phyloP scores from a whole-genome alignment of 2,329 filamentous ascomycete genomes.

The Blastomyces silverae region DNA sequence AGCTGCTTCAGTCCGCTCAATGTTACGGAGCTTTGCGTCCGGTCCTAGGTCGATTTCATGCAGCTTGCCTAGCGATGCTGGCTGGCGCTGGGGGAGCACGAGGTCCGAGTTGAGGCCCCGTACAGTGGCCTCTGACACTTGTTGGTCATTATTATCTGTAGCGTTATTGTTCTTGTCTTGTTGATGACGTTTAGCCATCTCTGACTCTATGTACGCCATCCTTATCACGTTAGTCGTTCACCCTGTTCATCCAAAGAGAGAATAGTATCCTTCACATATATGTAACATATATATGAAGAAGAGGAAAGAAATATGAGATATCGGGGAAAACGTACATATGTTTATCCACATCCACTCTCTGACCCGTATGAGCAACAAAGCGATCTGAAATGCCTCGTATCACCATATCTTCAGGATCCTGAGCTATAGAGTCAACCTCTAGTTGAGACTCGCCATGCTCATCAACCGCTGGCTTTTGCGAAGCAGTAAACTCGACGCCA shows the following conservation, averaged over 20 bases:
- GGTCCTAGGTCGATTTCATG: constrained; percentile 53
- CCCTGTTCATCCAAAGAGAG: constrained; percentile 17
- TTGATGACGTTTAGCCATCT: constrained; percentile 49
- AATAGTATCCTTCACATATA: neutral
- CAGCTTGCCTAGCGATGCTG: constrained; percentile 50
- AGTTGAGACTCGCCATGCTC: constrained; percentile 22
- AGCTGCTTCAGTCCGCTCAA: constrained; percentile 40
- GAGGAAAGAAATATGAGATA: neutral
- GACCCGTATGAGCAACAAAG: constrained; percentile 55
- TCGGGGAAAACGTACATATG: constrained; percentile 52
- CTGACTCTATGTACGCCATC: constrained; percentile 61
- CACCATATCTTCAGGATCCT: constrained; percentile 32
- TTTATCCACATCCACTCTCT: constrained; percentile 52
- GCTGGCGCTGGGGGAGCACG: constrained; percentile 38
- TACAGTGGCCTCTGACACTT: neutral
- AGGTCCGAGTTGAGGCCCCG: constrained; percentile 20
- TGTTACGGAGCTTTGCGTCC: constrained; percentile 39
- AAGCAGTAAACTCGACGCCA: constrained; percentile 43
- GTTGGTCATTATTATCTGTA: constrained; percentile 4
- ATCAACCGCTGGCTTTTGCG: constrained; percentile 24
- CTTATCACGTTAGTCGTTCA: constrained; percentile 54
- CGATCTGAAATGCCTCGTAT: constrained; percentile 43
- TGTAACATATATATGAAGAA: neutral
- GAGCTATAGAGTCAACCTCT: constrained; percentile 26
- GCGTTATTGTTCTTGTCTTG: constrained; percentile 10